phyloP scores from a whole-genome alignment of 148 eudicot genomes.

The Tetragonia tetragonoides region DNA sequence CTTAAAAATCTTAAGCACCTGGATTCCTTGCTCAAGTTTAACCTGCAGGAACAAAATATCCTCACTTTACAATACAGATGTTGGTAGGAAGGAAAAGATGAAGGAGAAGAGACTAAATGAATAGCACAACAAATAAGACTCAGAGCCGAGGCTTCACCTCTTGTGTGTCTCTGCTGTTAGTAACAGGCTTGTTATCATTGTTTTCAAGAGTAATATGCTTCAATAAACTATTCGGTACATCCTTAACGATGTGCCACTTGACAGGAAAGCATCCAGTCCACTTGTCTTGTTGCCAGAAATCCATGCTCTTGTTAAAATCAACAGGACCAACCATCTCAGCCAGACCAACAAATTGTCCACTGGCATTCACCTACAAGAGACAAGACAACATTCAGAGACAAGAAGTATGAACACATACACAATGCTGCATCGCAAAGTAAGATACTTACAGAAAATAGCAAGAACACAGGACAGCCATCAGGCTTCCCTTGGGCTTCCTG shows the following conservation, averaged over 20 bases:
- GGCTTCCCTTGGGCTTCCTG: conserved; percentile 49
- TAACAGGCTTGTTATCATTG: conserved; percentile 55
- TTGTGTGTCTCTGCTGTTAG: conserved; percentile 55
- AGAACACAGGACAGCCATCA: conserved; percentile 43
- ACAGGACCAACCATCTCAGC: conserved; percentile 50
- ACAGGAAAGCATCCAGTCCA: conserved; percentile 53
- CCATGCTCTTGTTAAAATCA: conserved; percentile 45
- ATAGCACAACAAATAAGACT: not conserved
- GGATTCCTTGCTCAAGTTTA: conserved; percentile 47
- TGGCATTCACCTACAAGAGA: conserved; percentile 41
- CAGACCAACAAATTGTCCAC: conserved; percentile 53
- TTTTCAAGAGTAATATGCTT: conserved; percentile 47
- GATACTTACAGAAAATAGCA: conserved; percentile 45
- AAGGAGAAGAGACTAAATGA: not conserved
- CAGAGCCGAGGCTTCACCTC: conserved; percentile 26
- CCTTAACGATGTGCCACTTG: conserved; percentile 58
- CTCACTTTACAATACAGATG: not conserved
- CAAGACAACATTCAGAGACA: not conserved
- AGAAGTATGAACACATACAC: not conserved
- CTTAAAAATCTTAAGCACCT: conserved; percentile 48
- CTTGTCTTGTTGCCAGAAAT: conserved; percentile 58
- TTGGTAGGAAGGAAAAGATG: not conserved
- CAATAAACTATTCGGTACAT: conserved; percentile 47
- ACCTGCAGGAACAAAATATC: conserved; percentile 36
- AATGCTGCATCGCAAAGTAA: not conserved